A percentile compares a stretch with the other conserved stretches of the same genome.
These are phyloP conservation scores for Conringia planisiliqua DNA, from an alignment of 345 rosid genomes.

Conservation along the genomic window DNA sequence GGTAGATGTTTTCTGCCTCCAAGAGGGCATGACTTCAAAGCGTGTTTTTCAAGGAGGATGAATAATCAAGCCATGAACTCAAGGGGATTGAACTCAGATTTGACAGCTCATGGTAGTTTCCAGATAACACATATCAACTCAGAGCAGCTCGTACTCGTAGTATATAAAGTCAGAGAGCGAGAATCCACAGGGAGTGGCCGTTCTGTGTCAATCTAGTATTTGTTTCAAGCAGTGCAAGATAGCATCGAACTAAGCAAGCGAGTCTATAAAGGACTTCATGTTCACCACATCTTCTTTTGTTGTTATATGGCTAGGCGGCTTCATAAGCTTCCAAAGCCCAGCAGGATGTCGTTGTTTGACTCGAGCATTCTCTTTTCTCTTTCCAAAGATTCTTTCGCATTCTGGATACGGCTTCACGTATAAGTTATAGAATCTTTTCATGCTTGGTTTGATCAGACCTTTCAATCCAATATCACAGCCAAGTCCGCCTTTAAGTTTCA, in stretches of 20 bases:
- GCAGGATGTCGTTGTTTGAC: constrained; percentile 41
- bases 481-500: constrained; percentile 60
- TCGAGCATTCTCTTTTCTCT: constrained; percentile 40
- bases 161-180: neutral
- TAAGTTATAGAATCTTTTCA: constrained; percentile 67
- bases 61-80: neutral
- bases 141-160: neutral
- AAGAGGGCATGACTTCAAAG: too few species aligned
- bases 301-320: constrained; percentile 43
- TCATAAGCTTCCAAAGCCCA: constrained; percentile 75
- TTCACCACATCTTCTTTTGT: constrained; percentile 55
- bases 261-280: constrained; percentile 58
- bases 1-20: neutral
- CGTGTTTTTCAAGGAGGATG: too few species aligned
- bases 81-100: neutral
- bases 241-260: constrained; percentile 35
- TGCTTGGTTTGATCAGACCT: constrained; percentile 65
- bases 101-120: neutral
- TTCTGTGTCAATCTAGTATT: neutral
- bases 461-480: constrained; percentile 64
- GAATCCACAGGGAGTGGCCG: neutral
- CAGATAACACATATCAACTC: neutral
- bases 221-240: neutral
- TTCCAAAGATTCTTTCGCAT: constrained; percentile 66
- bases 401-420: constrained; percentile 90